These are phyloP conservation scores for Dactylonectria macrodidyma DNA, from an alignment of 2,329 filamentous ascomycete species.

Conservation along the genomic window DNA sequence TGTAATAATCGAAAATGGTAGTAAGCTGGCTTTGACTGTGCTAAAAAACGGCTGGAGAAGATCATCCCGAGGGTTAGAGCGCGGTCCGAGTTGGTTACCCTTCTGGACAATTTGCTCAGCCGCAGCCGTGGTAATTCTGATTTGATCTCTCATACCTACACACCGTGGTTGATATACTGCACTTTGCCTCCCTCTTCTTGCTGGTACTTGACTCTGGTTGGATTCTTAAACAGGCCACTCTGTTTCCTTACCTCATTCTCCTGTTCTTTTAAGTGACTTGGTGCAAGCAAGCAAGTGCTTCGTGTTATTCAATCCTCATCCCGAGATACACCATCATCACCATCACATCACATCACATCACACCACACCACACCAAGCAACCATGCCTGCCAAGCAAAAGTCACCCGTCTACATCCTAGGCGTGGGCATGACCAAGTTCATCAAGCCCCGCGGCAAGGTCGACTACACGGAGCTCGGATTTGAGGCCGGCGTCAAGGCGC, in stretches of 20 bases:
- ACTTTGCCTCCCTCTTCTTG: neutral
- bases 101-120: constrained; percentile 15
- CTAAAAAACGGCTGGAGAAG: constrained; percentile 9
- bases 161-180: constrained; percentile 6
- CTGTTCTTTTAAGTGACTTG: neutral
- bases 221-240: neutral
- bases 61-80: constrained; percentile 22
- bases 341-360: neutral
- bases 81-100: constrained; percentile 19
- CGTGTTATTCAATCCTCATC: neutral
- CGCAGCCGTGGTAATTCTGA: constrained; percentile 36
- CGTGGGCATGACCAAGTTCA: constrained; percentile 99
- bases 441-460: constrained; percentile 94
- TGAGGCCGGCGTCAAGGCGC: constrained; percentile 90
- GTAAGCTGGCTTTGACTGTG: too few relatives aligned
- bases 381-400: constrained; percentile 66
- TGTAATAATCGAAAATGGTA: too few relatives aligned
- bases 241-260: neutral
- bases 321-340: constrained; percentile 6
- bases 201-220: neutral
- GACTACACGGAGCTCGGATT: constrained; percentile 96
- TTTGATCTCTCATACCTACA: neutral
- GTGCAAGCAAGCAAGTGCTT: constrained; percentile 35
- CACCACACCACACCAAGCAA: constrained; percentile 30
- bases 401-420: constrained; percentile 87